Evolutionary conservation across 345 rosid species (phyloP).

Genomic region (Physaria fendleri): DNA sequence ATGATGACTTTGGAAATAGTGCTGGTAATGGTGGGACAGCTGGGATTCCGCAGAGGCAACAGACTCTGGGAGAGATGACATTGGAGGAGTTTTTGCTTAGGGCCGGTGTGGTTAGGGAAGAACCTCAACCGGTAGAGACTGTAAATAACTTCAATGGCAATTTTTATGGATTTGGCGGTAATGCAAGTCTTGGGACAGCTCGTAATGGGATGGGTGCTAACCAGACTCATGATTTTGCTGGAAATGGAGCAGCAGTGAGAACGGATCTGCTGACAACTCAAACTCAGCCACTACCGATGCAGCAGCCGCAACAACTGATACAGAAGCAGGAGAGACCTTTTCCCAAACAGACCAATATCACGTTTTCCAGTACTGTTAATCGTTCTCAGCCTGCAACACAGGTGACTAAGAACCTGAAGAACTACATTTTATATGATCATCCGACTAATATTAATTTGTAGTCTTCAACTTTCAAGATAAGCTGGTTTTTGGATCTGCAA

Average conservation of each 20-base stretch:
- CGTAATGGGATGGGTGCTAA: conserved; percentile 35
- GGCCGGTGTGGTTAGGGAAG: conserved; percentile 93
- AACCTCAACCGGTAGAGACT: conserved; percentile 39
- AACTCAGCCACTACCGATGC: conserved; percentile 46
- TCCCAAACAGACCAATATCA: conserved; percentile 50
- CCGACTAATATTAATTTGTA: conserved; percentile 24
- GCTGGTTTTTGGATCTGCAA: conserved; percentile 24
- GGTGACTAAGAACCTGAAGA: conserved; percentile 14
- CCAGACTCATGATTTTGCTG: conserved; percentile 39
- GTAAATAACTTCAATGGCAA: conserved; percentile 38
- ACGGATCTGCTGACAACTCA: conserved; percentile 35
- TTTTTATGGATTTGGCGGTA: conserved; percentile 37
- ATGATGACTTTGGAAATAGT: conserved; percentile 34
- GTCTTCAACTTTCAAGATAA: conserved; percentile 29
- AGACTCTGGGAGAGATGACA: conserved; percentile 84
- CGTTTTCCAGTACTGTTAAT: conserved; percentile 33
- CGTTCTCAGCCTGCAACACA: conserved; percentile 16
- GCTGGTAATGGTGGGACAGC: conserved; percentile 27
- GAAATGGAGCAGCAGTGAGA: conserved; percentile 35
- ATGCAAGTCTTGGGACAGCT: conserved; percentile 50
- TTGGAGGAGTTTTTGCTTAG: conserved; percentile 82
- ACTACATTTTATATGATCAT: neutral
- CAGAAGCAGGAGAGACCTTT: conserved; percentile 45
- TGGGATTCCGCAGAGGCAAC: conserved; percentile 68
- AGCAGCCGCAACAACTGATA: conserved; percentile 41